A percentile compares a stretch with the other conserved stretches of the same genome.
Conservation (phyloP, 2,329 filamentous ascomycete species). For the Aspergillus alliaceus region DNA sequence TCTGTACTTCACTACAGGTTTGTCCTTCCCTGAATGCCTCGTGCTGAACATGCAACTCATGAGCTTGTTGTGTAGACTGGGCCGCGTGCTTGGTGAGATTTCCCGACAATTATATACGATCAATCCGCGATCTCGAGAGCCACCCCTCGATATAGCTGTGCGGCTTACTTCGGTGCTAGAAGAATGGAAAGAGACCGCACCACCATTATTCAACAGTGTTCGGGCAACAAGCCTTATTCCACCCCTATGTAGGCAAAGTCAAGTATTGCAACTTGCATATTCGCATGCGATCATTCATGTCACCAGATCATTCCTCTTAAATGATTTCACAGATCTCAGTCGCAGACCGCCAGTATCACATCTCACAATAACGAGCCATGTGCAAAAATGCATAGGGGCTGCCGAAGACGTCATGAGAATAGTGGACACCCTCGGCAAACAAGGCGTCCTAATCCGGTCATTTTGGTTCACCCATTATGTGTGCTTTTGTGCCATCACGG, state of each 20-base stretch:
- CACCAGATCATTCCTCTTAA: conserved; percentile 37
- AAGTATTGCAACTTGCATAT: conserved; percentile 40
- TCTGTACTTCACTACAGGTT: conserved; percentile 40
- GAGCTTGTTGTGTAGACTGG: conserved; percentile 38
- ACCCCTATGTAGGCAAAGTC: conserved; percentile 39
- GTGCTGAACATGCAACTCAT: neutral
- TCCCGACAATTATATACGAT: conserved; percentile 47
- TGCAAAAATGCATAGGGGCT: conserved; percentile 45
- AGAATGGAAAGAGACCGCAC: conserved; percentile 37
- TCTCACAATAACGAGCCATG: conserved; percentile 35
- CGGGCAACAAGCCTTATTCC: conserved; percentile 38
- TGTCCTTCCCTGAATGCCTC: conserved; percentile 1
- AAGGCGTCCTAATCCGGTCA: conserved; percentile 38
- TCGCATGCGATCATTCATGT: conserved; percentile 41
- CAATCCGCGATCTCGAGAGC: conserved; percentile 29
- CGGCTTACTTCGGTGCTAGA: conserved; percentile 37
- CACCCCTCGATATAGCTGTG: conserved; percentile 33
- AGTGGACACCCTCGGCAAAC: conserved; percentile 36
- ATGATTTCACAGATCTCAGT: conserved; percentile 38
- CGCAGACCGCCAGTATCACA: conserved; percentile 30
- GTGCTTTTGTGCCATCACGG: conserved; percentile 43
- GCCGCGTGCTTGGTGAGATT: conserved; percentile 51
- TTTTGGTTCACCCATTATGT: conserved; percentile 48
- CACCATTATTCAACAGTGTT: conserved; percentile 38
- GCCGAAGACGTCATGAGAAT: conserved; percentile 42